Evolutionary conservation across 768 basidiomycete genomes (phyloP).

Genomic region (Leucocoprinus birnbaumii): DNA sequence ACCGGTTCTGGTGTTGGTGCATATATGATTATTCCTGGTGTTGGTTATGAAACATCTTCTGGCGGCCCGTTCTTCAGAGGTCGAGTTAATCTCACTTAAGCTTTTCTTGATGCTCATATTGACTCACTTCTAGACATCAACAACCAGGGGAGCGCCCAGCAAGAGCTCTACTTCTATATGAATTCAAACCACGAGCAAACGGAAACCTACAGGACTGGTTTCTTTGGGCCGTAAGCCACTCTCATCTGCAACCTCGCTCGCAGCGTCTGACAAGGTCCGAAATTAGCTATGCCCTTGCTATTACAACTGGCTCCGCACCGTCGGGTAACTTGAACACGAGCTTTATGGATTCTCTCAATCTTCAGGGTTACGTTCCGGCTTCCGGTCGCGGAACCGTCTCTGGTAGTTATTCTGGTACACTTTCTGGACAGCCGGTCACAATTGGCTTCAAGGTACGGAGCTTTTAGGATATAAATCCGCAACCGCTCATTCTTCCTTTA

Average conservation of each 20-base stretch:
- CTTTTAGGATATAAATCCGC: neutral
- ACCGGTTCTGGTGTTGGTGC: slow-evolving; percentile 42
- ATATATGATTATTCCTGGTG: slow-evolving; percentile 43
- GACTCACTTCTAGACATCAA: slow-evolving; percentile 35
- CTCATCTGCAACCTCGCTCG: neutral
- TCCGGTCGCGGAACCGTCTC: slow-evolving; percentile 43
- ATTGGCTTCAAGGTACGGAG: slow-evolving; percentile 38
- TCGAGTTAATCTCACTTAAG: slow-evolving; percentile 10
- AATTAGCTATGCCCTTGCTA: slow-evolving; percentile 37
- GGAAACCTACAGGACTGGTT: slow-evolving; percentile 40
- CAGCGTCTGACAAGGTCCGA: neutral
- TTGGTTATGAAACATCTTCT: slow-evolving; percentile 42
- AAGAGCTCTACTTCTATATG: slow-evolving; percentile 49
- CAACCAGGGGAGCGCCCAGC: slow-evolving; percentile 43
- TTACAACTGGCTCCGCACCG: slow-evolving; percentile 40
- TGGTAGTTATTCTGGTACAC: slow-evolving; percentile 40
- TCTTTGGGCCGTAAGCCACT: slow-evolving; percentile 42
- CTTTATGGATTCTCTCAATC: slow-evolving; percentile 39
- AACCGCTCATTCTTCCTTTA: neutral
- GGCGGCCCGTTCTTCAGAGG: slow-evolving; percentile 50
- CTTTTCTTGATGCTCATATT: neutral
- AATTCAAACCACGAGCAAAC: slow-evolving; percentile 46
- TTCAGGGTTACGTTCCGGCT: slow-evolving; percentile 40
- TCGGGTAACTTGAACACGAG: slow-evolving; percentile 38
- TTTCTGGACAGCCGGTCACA: slow-evolving; percentile 34